Percentiles rank a stretch among this genome's conserved stretches.
Evolutionary conservation across 2,329 filamentous ascomycete genomes (phyloP).

Genomic region (Iodosphaeria phyllophila): DNA sequence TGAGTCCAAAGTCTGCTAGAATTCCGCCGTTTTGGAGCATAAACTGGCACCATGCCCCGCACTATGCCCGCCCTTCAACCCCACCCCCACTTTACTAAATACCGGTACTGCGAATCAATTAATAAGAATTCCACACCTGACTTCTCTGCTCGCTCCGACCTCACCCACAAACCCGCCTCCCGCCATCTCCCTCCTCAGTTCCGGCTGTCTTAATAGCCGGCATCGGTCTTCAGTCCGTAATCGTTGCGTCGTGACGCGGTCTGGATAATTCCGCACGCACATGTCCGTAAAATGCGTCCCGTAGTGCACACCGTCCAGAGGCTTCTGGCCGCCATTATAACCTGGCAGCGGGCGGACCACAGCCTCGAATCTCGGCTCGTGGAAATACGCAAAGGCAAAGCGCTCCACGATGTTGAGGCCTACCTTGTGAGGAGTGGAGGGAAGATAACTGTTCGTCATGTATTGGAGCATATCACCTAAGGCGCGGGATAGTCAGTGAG

Average conservation of each 20-base stretch:
- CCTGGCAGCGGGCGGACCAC: conserved; percentile 22
- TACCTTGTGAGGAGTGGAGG: conserved; percentile 29
- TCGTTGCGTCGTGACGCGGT: conserved; percentile 22
- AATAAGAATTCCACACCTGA: too few relatives aligned
- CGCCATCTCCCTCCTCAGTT: too few relatives aligned
- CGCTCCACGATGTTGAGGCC: conserved; percentile 27
- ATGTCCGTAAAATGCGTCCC: conserved; percentile 33
- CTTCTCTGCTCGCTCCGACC: too few relatives aligned
- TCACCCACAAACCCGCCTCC: too few relatives aligned
- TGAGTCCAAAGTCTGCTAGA: too few relatives aligned
- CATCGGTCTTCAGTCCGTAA: conserved; percentile 16
- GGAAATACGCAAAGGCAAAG: conserved; percentile 30
- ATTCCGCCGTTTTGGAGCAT: too few relatives aligned
- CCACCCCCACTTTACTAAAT: too few relatives aligned
- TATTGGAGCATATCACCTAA: conserved; percentile 32
- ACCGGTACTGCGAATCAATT: too few relatives aligned
- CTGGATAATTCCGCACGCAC: conserved; percentile 28
- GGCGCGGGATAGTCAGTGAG: neutral
- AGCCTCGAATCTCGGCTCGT: conserved; percentile 28
- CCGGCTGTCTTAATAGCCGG: neutral
- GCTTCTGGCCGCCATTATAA: conserved; percentile 14
- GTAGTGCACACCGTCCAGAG: conserved; percentile 24
- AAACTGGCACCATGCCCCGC: too few relatives aligned
- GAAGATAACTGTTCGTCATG: conserved; percentile 24
- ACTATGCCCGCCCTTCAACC: too few relatives aligned